phyloP scores from a whole-genome alignment of 2,329 filamentous ascomycete genomes.

The Coleophoma crateriformis region DNA sequence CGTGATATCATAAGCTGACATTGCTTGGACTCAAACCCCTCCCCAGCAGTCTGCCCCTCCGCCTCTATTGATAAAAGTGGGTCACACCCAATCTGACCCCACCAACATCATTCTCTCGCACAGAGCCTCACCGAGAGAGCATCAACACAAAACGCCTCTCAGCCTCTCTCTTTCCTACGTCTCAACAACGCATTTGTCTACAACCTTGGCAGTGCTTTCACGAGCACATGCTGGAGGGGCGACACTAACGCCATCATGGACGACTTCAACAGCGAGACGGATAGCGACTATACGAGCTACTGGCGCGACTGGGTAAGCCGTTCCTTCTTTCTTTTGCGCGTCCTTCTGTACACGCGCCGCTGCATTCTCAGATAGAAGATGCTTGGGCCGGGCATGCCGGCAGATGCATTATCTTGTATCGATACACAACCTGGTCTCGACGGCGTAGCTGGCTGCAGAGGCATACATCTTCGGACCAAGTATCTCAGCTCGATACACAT shows the following conservation, averaged over 20 bases:
- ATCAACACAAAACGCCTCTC: background rate
- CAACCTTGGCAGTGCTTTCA: constrained; percentile 20
- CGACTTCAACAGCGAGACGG: constrained; percentile 95
- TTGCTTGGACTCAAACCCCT: too few species aligned
- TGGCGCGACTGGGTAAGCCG: constrained; percentile 96
- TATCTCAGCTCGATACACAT: too few species aligned
- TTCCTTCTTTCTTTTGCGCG: constrained; percentile 12
- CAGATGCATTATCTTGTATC: too few species aligned
- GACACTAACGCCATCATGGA: constrained; percentile 58
- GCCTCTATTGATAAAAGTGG: background rate
- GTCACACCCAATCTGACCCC: background rate
- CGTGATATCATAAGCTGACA: too few species aligned
- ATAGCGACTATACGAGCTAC: constrained; percentile 98
- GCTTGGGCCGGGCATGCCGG: too few species aligned
- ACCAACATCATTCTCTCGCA: background rate
- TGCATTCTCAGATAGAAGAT: background rate
- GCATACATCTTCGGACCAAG: too few species aligned
- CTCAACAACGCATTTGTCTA: constrained; percentile 10
- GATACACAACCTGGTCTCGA: too few species aligned
- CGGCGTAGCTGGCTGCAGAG: too few species aligned
- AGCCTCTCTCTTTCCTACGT: background rate
- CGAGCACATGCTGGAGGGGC: constrained; percentile 21
- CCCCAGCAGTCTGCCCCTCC: background rate
- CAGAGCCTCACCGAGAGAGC: background rate
- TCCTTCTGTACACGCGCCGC: constrained; percentile 2